phyloP scores from a whole-genome alignment of 306 rosid species.

The Inga oerstediana region DNA sequence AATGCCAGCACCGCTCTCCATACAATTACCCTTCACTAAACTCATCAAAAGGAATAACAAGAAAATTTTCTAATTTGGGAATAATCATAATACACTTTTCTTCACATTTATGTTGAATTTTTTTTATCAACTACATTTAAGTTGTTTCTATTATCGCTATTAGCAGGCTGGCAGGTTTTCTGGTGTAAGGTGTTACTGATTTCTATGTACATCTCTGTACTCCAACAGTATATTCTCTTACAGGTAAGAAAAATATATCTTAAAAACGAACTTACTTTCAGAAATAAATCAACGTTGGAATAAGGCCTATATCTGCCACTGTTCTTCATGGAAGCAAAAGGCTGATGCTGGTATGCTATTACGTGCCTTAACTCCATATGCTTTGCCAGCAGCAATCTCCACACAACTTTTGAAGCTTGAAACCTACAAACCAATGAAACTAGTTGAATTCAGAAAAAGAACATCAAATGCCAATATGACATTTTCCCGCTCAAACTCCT shows the following conservation, averaged over 20 bases:
- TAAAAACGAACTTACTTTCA: constrained; percentile 42
- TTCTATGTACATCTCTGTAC: not conserved
- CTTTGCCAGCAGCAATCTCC: constrained; percentile 49
- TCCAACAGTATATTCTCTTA: not conserved
- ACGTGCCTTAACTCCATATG: constrained; percentile 44
- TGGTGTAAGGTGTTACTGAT: not conserved
- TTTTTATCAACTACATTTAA: not conserved
- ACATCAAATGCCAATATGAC: constrained; percentile 5
- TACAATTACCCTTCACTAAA: not conserved
- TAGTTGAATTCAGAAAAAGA: constrained; percentile 21
- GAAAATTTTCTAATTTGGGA: constrained; percentile 6
- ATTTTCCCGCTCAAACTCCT: constrained; percentile 4
- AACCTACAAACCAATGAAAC: constrained; percentile 41
- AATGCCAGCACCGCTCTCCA: constrained; percentile 3
- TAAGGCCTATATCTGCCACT: constrained; percentile 60
- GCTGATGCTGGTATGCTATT: constrained; percentile 39
- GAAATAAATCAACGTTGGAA: constrained; percentile 63
- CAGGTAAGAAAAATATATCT: not conserved
- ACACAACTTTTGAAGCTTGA: constrained; percentile 51
- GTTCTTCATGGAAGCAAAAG: constrained; percentile 47
- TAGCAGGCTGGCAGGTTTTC: not conserved
- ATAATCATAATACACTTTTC: not conserved
- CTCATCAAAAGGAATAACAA: not conserved
- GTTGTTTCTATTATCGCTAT: not conserved
- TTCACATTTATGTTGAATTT: not conserved